Base-by-base conservation (phyloP, 2,329 filamentous ascomycete species). In the Diplodia seriata region DNA sequence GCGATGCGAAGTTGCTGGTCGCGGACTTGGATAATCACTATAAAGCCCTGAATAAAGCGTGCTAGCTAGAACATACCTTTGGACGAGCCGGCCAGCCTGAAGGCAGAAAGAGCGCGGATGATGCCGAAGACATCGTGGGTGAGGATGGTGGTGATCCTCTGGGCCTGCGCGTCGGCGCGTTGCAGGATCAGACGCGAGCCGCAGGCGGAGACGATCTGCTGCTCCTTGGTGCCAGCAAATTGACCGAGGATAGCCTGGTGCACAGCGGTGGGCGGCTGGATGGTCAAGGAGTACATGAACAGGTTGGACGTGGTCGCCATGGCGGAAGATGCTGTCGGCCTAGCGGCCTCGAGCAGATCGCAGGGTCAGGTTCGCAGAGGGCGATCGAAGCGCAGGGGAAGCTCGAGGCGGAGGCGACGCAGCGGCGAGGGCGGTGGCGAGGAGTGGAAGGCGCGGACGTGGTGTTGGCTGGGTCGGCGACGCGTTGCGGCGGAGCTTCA, bases 221-320 rank as follows among this genome's bases (percentile, higher is more conserved):
- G 95, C 82, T 97, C 94, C 83, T 94, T 97, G 71, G 93, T 97
- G 73, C 94, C 94, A 69, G 93, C 90, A 81, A 98, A 98, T 82
- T 98, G 94, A 74, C 95, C 96, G 69, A 97, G 86, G 72, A 97
- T 91, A 71, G 95, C 94, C 81, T 97, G 91, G 62, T 91, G 93
- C 76, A 97, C 89, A 69, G 93, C 91, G 72, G 93, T 94, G 40
- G 95, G 92, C 74, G 92, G 91, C 82, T 97, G 93, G 76, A 99
- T 90, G 73, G 95, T 98, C 83, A 99, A 86, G 76, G 93, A 95
- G 84, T 99, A 99, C 83, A 99, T 90, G 80, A 97, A 97, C 93
- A 97, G 97, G 80, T 94, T 94, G 72, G 94, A 97, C 70, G 94
- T 97, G 79, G 94, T 97, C 84, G 95, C 94, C 95, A 98, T 98